Evolutionary conservation across 2,329 filamentous ascomycete species (phyloP).

Genomic region (Fusarium miscanthi): DNA sequence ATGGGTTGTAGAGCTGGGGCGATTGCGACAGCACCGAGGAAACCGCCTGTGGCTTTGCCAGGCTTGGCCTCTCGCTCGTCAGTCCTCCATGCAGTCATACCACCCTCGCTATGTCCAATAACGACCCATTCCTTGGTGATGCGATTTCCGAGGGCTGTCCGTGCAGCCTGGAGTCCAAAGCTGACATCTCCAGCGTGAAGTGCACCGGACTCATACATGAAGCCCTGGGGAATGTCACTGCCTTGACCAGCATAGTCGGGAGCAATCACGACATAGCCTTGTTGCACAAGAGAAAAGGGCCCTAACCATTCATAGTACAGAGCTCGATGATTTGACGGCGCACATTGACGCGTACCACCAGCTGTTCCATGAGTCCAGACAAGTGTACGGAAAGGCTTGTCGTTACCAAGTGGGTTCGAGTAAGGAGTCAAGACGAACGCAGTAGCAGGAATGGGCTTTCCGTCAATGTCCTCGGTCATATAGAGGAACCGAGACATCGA

Average conservation of each 20-base stretch:
- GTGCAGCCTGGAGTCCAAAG: constrained; percentile 1
- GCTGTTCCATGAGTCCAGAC: constrained; percentile 27
- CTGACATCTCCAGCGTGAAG: constrained; percentile 18
- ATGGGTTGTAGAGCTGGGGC: constrained; percentile 16
- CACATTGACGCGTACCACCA: constrained; percentile 13
- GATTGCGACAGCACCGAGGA: constrained; percentile 4
- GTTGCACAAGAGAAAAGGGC: not conserved
- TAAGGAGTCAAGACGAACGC: constrained; percentile 11
- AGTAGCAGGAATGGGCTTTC: constrained; percentile 13
- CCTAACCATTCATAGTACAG: constrained; percentile 17
- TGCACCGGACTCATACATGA: constrained; percentile 21
- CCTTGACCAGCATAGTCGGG: constrained; percentile 23
- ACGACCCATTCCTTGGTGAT: constrained; percentile 20
- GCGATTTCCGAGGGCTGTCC: not conserved
- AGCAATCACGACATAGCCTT: constrained; percentile 5
- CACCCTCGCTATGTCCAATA: constrained; percentile 17
- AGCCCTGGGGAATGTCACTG: constrained; percentile 15
- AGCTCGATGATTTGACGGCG: constrained; percentile 3
- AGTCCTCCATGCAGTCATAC: constrained; percentile 19
- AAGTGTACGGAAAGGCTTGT: constrained; percentile 18
- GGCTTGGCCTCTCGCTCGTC: constrained; percentile 7
- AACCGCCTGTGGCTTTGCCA: constrained; percentile 2
- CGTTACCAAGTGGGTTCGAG: constrained; percentile 6
- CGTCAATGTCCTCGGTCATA: constrained; percentile 14
- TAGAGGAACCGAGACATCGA: constrained; percentile 20